phyloP scores from a whole-genome alignment of 1,284 basidiomycete species.

The Irpex rosettiformis region DNA sequence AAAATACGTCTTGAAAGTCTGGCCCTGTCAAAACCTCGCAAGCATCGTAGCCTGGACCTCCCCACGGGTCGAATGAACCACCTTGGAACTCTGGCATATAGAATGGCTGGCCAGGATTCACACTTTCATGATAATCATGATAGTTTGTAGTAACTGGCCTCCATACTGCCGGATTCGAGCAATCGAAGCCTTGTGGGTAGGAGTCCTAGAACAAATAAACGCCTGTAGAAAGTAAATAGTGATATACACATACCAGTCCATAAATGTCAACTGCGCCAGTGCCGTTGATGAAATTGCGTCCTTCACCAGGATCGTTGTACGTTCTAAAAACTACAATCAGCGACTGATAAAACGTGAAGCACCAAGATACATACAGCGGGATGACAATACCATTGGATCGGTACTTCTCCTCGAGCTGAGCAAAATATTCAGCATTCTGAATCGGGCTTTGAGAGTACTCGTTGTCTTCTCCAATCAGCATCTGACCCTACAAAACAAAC shows the following conservation, averaged over 20 bases:
- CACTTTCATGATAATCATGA: conserved; percentile 51
- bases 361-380: conserved; percentile 38
- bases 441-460: conserved; percentile 59
- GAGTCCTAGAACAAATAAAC: conserved; percentile 40
- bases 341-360: neutral
- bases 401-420: conserved; percentile 56
- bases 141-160: conserved; percentile 52
- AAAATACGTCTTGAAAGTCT: conserved; percentile 73
- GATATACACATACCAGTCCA: conserved; percentile 38
- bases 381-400: conserved; percentile 56
- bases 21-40: conserved; percentile 60
- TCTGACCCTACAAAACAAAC: neutral
- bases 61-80: conserved; percentile 75
- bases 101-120: conserved; percentile 57
- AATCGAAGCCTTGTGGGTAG: conserved; percentile 74
- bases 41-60: conserved; percentile 54
- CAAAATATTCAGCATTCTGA: conserved; percentile 61
- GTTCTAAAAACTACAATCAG: conserved; percentile 31
- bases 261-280: conserved; percentile 55
- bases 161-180: conserved; percentile 63
- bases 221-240: neutral
- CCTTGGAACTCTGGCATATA: conserved; percentile 56
- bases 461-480: conserved; percentile 49
- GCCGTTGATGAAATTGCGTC: conserved; percentile 66
- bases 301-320: conserved; percentile 65